Base-by-base conservation (phyloP, 2,329 filamentous ascomycete genomes). In the Amauroascus niger region DNA sequence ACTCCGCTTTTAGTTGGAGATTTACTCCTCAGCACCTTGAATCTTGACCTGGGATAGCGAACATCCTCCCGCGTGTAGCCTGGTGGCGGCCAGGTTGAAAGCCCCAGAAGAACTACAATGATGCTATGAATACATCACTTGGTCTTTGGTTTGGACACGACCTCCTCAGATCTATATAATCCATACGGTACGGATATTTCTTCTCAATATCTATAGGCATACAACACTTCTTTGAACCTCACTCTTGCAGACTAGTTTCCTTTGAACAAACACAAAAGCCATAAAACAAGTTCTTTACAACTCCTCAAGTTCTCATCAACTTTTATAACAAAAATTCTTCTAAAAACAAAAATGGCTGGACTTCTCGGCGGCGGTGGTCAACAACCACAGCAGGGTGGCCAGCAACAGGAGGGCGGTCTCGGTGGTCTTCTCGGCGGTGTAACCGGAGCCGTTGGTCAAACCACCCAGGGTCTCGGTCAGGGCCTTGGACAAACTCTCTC, bases 361-460 rank as follows among this genome's bases (percentile, higher is more conserved):
- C 7, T 53, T 18, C 43, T 53, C 33, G 44, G 51, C 51, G 44
- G 41, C 32, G 44, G 44, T 18, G 39, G 39, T 14, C 39, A 41
- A 24, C 39, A 41, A 16, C 6, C 6, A 16, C 41, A 48, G 9
- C 41, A 46, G 22, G 40, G 43, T 18, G 44, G 45, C 13, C 44
- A 53, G 30, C 52, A 47, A 8, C 51, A 53, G 44, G 43, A 56
- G 47, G 47, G 35, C 6, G 47, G 32, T 18, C 43, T 49, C 39
- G 48, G 47, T 13, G 54, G 44, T 7, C 43, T 52, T 14, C 43
- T 56, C 44, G 49, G 54, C 18, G 54, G 54, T 32, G 54, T 56
- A 11, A 53, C 49, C 11, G 50, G 50, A 6, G 54, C 49, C 22
- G 43, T 56, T 30, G 54, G 50, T 11, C 43, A 53, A n/a, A 53